phyloP scores from a whole-genome alignment of 768 basidiomycete species.

The Leccinum boreale region DNA sequence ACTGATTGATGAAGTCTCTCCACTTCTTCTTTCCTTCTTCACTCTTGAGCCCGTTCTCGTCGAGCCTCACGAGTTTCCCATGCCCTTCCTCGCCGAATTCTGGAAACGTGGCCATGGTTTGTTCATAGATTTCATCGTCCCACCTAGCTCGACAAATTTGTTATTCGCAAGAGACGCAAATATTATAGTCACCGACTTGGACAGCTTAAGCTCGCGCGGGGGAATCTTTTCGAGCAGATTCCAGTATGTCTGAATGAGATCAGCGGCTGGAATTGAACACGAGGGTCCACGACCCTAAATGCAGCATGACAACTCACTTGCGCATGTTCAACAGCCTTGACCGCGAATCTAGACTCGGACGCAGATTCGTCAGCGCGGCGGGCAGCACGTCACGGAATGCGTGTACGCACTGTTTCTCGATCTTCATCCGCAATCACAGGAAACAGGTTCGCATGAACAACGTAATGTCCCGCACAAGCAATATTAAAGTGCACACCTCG shows the following conservation, averaged over 20 bases:
- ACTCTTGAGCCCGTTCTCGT: slow-evolving; percentile 94
- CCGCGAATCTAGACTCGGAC: slow-evolving; percentile 36
- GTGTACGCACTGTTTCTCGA: slow-evolving; percentile 87
- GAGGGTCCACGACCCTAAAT: slow-evolving; percentile 1
- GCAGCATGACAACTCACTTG: slow-evolving; percentile 55
- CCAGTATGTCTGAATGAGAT: slow-evolving; percentile 78
- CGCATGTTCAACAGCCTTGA: slow-evolving; percentile 94
- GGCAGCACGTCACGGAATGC: not conserved
- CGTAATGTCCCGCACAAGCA: slow-evolving; percentile 14
- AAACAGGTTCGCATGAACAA: slow-evolving; percentile 13
- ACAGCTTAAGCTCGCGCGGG: slow-evolving; percentile 75
- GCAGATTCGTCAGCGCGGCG: slow-evolving; percentile 11
- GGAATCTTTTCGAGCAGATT: slow-evolving; percentile 80
- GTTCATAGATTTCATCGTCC: slow-evolving; percentile 89
- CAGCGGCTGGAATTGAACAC: slow-evolving; percentile 7
- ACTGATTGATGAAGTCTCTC: slow-evolving; percentile 84
- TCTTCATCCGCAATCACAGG: slow-evolving; percentile 43
- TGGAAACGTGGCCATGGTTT: slow-evolving; percentile 76
- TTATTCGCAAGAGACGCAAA: slow-evolving; percentile 9
- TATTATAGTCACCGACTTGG: slow-evolving; percentile 53
- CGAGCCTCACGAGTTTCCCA: slow-evolving; percentile 51
- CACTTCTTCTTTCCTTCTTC: slow-evolving; percentile 83
- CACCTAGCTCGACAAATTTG: slow-evolving; percentile 42
- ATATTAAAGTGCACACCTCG: slow-evolving; percentile 54
- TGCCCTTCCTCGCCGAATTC: slow-evolving; percentile 58